phyloP scores from a whole-genome alignment of 768 basidiomycete genomes.

The Leccinum subgranulosum region DNA sequence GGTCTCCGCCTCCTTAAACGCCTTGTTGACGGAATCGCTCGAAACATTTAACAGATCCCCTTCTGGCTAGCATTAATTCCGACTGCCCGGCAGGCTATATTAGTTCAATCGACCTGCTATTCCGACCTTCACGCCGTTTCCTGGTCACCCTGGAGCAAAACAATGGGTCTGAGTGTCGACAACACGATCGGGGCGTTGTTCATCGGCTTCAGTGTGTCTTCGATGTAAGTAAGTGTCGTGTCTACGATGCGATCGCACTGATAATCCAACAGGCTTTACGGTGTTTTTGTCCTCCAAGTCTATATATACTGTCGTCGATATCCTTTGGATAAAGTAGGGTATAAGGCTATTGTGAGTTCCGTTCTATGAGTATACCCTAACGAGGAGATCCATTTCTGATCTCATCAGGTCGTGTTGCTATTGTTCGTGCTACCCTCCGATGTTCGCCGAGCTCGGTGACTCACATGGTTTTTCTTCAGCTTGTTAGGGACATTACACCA shows the following conservation, averaged over 20 bases:
- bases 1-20: not conserved
- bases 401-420: conserved; percentile 29
- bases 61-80: conserved; percentile 6
- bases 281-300: conserved; percentile 51
- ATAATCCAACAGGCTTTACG: conserved; percentile 42
- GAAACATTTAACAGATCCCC: not conserved
- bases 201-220: conserved; percentile 55
- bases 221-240: conserved; percentile 21
- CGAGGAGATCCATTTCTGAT: not conserved
- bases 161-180: conserved; percentile 30
- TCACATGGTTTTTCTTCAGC: conserved; percentile 29
- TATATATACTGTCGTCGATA: conserved; percentile 55
- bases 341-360: conserved; percentile 50
- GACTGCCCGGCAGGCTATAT: conserved; percentile 10
- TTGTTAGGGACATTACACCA: conserved; percentile 47
- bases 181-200: conserved; percentile 61
- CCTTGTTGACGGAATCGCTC: not conserved
- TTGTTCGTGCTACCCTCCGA: conserved; percentile 26
- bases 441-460: not conserved
- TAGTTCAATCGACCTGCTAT: not conserved
- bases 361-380: not conserved
- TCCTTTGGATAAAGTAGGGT: conserved; percentile 47
- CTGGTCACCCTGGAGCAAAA: not conserved
- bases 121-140: not conserved
- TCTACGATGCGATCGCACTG: conserved; percentile 6